Base-by-base conservation (phyloP, 345 rosid genomes). In the Boechera retrofracta region DNA sequence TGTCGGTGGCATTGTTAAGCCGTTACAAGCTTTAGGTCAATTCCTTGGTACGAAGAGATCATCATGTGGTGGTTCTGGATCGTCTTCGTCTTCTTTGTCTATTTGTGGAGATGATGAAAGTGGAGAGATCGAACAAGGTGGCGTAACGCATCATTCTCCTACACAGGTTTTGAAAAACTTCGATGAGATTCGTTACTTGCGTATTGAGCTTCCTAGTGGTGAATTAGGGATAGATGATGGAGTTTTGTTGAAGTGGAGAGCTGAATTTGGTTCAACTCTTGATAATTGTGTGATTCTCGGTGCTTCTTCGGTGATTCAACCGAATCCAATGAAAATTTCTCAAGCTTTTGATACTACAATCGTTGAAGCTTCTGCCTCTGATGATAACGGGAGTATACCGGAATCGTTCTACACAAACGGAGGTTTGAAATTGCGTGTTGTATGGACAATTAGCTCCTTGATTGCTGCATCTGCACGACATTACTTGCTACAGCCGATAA, bases 381-480 rank as follows among this genome's bases (percentile, higher is more conserved):
- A 93, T 7, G 99, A 95, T 78, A 89, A 85, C 55, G 96, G 94
- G 16, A 91, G 86, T 77, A 95, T 95, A 71, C 99, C 99, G 2
- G 98, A 95, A 64, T 91, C 97, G 11, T 93, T 95, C 81, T 95
- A 95, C 79, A 95, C 99, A 0, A 88, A 95, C 57, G 97, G 98
- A 24, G 97, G 96, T 4, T 71, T 96, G 78, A 96, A 96, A 78
- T 78, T 93, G 61, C 84, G 98, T 64, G 98, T 96, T 10, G 99
- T 93, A 59, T 95, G 99, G 99, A 92, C 99, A 0, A 96, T 91
- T 29, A 91, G 97, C 80, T 96, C 99, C 0, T 70, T 96, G 77
- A 96, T 96, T 36, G 96, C 98, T 15, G 97, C 99, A 21, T 93
- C 99, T 2, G 98, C 99, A 0, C 75, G 98, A 68, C 99, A 96